These are phyloP conservation scores for Solanum pimpinellifolium DNA, from an alignment of 257 asterid species.

Conservation along the genomic window DNA sequence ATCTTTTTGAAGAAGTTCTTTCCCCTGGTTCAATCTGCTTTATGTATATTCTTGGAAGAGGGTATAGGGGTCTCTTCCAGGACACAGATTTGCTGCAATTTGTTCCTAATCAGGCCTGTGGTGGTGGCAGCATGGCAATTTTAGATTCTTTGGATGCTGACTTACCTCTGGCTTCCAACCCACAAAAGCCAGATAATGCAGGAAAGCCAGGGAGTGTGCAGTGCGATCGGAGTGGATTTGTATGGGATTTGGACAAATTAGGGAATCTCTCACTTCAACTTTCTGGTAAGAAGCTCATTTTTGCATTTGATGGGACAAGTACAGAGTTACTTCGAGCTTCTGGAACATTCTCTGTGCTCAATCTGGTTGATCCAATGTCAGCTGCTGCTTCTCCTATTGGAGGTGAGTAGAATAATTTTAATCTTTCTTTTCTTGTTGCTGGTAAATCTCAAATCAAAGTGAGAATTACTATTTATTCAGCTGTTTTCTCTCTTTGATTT, in stretches of 20 bases:
- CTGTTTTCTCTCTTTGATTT: constrained; percentile 3
- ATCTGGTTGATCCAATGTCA: constrained; percentile 96
- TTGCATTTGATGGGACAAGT: constrained; percentile 97
- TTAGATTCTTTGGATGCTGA: constrained; percentile 92
- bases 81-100: constrained; percentile 78
- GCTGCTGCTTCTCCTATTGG: constrained; percentile 99
- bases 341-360: constrained; percentile 86
- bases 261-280: constrained; percentile 78
- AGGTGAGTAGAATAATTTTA: constrained; percentile 41
- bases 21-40: constrained; percentile 95
- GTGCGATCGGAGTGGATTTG: constrained; percentile 86
- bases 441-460: not conserved
- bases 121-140: constrained; percentile 98
- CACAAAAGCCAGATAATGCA: constrained; percentile 63
- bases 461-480: not conserved
- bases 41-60: constrained; percentile 94
- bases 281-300: constrained; percentile 85
- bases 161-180: constrained; percentile 45
- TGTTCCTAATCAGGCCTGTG: constrained; percentile 97
- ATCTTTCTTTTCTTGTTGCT: not conserved
- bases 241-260: constrained; percentile 90
- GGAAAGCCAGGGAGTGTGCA: constrained; percentile 64
- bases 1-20: constrained; percentile 96
- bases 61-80: constrained; percentile 95
- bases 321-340: constrained; percentile 76